phyloP scores from a whole-genome alignment of 1,284 basidiomycete species.

The Ceratobasidium sp. region DNA sequence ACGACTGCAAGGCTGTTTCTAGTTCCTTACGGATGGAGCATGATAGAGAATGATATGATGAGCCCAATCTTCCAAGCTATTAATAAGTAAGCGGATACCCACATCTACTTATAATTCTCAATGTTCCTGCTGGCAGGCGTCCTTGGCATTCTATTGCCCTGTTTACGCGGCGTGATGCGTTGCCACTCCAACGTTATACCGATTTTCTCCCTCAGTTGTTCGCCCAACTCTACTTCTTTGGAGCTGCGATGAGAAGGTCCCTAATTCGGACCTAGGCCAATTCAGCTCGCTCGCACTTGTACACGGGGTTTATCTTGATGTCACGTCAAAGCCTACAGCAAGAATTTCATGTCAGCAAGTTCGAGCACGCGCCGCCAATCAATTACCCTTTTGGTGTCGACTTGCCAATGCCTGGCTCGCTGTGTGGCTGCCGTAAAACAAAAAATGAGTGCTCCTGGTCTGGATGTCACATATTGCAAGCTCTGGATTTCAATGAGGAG shows the following conservation, averaged over 20 bases:
- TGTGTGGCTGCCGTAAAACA: background rate
- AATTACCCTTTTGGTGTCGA: background rate
- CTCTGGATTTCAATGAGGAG: background rate
- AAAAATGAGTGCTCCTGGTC: background rate
- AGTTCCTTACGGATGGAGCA: background rate
- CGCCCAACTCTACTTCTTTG: constrained; percentile 3
- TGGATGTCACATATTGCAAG: background rate
- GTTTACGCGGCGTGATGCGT: background rate
- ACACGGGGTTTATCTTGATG: constrained; percentile 1
- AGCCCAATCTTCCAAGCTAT: background rate
- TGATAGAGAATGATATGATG: background rate
- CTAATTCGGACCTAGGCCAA: background rate
- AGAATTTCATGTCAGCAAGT: background rate
- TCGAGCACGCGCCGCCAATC: constrained; percentile 10
- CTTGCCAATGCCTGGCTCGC: background rate
- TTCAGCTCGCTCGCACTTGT: background rate
- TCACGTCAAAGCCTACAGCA: no score
- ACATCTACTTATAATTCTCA: background rate
- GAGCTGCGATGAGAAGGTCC: background rate
- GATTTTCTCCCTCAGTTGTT: background rate
- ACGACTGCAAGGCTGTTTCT: background rate
- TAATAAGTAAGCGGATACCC: background rate
- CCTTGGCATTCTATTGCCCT: constrained; percentile 16
- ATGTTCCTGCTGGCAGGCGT: background rate
- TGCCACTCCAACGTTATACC: no score